Base-by-base conservation (phyloP, 164 flowering plant species). In the Buxus sempervirens region DNA sequence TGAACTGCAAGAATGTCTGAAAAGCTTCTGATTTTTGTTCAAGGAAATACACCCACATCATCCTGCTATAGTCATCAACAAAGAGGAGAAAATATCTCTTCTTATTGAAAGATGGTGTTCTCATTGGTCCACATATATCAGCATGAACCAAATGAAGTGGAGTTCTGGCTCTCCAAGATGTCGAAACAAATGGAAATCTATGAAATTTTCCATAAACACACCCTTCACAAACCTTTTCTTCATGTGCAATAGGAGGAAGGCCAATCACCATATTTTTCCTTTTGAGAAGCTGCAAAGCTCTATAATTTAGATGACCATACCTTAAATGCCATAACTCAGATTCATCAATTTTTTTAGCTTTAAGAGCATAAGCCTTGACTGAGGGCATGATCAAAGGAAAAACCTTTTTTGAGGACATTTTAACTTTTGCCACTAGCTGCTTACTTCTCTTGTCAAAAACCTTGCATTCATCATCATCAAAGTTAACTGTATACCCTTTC, bases 61-160 rank as follows among this genome's bases (percentile, higher is more conserved):
- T 63, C 60, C 68, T 73, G 58, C 58, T 68, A 26, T 5, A 62
- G 60, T 73, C 64, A 64, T 64, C 76, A 32, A 68, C 64, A 68
- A 73, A 59, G 13, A 58, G 49, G 54, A 68, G 42, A 41, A 73
- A 67, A 28, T 62, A 67, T 15, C 55, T 19, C 25, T 25, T 65
- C 14, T 54, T 54, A 24, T 41, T 28, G 23, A 54, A 16, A 15
- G 67, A 41, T 8, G 22, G 48, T 20, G 64, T 66, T 21, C 32
- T 15, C 10, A 18, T 54, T 54, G 63, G 75, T 2, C 70, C 58
- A 67, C 71, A 72, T 13, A 66, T 64, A 58, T 67, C 53, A 8
- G 38, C 65, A 36, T 70, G 71, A 27, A 70, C 73, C 10, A 70
- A 22, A 54, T 59, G 62, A 22, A 69, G 32, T 4, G 63, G 67